phyloP scores from a whole-genome alignment of 352 stramenopile species.

The Pseudoperonospora humuli region DNA sequence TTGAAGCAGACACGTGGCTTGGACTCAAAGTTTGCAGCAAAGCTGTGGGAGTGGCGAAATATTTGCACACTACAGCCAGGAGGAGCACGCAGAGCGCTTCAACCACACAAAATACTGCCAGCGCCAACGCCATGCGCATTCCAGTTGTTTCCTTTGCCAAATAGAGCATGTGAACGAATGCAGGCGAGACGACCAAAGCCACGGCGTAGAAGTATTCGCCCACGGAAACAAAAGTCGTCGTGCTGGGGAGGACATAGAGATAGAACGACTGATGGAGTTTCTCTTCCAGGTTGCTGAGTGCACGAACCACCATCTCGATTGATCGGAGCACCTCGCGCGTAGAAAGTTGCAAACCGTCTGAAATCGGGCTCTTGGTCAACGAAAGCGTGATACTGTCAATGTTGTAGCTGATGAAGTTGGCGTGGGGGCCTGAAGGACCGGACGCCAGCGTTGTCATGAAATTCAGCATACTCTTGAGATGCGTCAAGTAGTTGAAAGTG shows the following conservation, averaged over 20 bases:
- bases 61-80: conserved; percentile 8
- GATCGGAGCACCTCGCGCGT: conserved; percentile 38
- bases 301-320: conserved; percentile 59
- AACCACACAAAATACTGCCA: conserved; percentile 28
- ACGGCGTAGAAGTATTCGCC: conserved; percentile 83
- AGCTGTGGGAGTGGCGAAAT: conserved; percentile 5
- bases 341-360: conserved; percentile 15
- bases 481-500: conserved; percentile 33
- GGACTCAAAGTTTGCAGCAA: conserved; percentile 5
- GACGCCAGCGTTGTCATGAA: conserved; percentile 71
- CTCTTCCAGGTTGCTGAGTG: conserved; percentile 82
- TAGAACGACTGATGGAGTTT: conserved; percentile 87
- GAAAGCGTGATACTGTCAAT: conserved; percentile 77
- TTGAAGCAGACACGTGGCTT: neutral
- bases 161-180: conserved; percentile 48
- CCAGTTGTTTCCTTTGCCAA: conserved; percentile 40
- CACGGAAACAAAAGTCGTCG: conserved; percentile 75
- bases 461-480: conserved; percentile 60
- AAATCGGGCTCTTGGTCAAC: conserved; percentile 16
- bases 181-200: conserved; percentile 54
- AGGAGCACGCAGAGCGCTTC: conserved; percentile 25
- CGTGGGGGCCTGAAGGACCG: conserved; percentile 56
- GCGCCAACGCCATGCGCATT: conserved; percentile 53
- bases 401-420: conserved; percentile 81
- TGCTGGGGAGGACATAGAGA: conserved; percentile 72